Percentiles rank a stretch among this genome's conserved stretches.
These are phyloP conservation scores for Petunia secreta DNA, from an alignment of 257 asterid species.

Conservation along the genomic window DNA sequence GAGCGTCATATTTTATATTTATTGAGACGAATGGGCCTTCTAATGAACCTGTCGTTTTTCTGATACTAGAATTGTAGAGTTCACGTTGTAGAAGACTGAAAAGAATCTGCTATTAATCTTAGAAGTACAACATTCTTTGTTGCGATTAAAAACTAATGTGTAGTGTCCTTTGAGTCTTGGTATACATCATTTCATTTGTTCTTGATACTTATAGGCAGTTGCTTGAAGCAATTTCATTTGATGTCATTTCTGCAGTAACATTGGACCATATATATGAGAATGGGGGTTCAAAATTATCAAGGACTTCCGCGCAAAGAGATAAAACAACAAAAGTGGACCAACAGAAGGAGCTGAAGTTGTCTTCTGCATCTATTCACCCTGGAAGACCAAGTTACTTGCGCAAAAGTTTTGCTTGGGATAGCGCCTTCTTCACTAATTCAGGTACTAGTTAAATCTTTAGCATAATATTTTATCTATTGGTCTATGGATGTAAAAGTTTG, in stretches of 20 bases:
- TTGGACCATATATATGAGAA: conserved; percentile 31
- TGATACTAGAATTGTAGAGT: background rate
- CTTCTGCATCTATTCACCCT: conserved; percentile 26
- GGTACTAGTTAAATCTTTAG: conserved; percentile 36
- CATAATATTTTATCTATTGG: background rate
- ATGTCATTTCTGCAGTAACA: conserved; percentile 30
- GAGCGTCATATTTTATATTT: too few relatives aligned
- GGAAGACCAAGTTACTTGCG: conserved; percentile 59
- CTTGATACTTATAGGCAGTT: background rate
- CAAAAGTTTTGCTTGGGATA: conserved; percentile 78
- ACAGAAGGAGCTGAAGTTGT: conserved; percentile 24
- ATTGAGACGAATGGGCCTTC: too few relatives aligned
- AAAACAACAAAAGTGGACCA: conserved; percentile 18
- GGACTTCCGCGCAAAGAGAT: conserved; percentile 23
- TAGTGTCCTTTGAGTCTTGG: background rate
- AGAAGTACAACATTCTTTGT: background rate
- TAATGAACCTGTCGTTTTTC: too few relatives aligned
- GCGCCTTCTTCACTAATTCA: conserved; percentile 57
- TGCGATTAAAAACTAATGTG: background rate
- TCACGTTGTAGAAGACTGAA: background rate
- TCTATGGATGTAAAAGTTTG: too few relatives aligned
- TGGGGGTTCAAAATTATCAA: conserved; percentile 31
- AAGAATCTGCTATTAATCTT: background rate
- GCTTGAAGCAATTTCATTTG: background rate
- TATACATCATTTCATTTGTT: background rate